Percentiles rank a stretch among this genome's conserved stretches.
phyloP scores from a whole-genome alignment of 179 eudicot genomes.

The Monotropa hypopitys region DNA sequence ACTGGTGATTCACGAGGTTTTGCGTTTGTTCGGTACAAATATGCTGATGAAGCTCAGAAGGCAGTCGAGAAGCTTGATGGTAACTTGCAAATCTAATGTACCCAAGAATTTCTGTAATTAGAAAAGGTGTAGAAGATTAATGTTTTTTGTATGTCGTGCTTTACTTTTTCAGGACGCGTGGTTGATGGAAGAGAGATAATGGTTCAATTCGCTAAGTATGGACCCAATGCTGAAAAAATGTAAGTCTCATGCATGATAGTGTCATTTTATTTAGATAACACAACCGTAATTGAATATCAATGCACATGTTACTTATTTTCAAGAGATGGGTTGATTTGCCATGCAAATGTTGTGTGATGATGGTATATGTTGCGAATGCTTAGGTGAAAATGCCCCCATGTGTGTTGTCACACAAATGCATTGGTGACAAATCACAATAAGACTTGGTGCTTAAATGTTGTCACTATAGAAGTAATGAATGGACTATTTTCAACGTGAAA shows the following conservation, averaged over 20 bases:
- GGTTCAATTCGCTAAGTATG: constrained; percentile 96
- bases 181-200: constrained; percentile 98
- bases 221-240: constrained; percentile 94
- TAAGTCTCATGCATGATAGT: constrained; percentile 17
- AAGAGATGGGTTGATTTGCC: background rate
- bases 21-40: constrained; percentile 93
- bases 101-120: background rate
- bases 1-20: constrained; percentile 95
- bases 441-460: background rate
- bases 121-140: background rate
- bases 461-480: background rate
- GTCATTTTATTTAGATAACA: background rate
- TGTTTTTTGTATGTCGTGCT: background rate
- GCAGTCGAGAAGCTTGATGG: constrained; percentile 96
- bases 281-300: background rate
- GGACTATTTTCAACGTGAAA: background rate
- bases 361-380: background rate
- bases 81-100: background rate
- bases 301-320: background rate
- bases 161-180: constrained; percentile 41
- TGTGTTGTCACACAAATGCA: background rate
- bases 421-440: background rate
- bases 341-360: background rate
- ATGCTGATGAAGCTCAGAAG: constrained; percentile 85
- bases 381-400: background rate